Evolutionary conservation across 495 filamentous ascomycete genomes (phyloP).

Genomic region (Venustampulla echinocandica): DNA sequence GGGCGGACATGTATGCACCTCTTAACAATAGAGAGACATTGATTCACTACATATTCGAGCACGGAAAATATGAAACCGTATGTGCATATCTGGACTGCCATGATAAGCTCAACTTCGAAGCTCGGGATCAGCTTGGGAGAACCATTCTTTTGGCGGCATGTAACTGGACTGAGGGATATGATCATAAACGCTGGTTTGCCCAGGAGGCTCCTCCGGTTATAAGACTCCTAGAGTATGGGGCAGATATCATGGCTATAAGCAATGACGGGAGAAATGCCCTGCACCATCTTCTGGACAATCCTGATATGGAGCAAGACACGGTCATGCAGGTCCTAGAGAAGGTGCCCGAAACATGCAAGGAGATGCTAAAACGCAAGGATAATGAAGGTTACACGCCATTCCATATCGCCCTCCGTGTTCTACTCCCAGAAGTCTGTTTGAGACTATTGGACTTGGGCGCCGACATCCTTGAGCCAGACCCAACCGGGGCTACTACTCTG

Average conservation of each 20-base stretch:
- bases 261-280: constrained; percentile 22
- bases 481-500: constrained; percentile 22
- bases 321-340: constrained; percentile 11
- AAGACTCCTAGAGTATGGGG: constrained; percentile 15
- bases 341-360: constrained; percentile 1
- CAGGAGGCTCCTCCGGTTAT: constrained; percentile 4
- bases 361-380: constrained; percentile 12
- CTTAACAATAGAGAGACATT: constrained; percentile 16
- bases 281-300: constrained; percentile 24
- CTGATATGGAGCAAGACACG: constrained; percentile 14
- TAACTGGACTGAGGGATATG: constrained; percentile 4
- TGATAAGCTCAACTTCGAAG: constrained; percentile 20
- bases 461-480: constrained; percentile 12
- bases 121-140: constrained; percentile 17
- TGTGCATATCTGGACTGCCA: constrained; percentile 11
- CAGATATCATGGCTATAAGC: constrained; percentile 18
- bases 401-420: constrained; percentile 18
- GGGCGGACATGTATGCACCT: constrained; percentile 17
- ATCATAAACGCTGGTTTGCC: not conserved
- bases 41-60: constrained; percentile 21
- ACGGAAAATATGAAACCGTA: constrained; percentile 3
- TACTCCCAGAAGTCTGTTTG: constrained; percentile 10
- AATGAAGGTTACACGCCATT: constrained; percentile 20
- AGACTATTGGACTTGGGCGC: constrained; percentile 19
- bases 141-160: constrained; percentile 20